A percentile compares a stretch with the other conserved stretches of the same genome.
phyloP scores from a whole-genome alignment of 768 basidiomycete genomes.

The Lyophyllum decastes region DNA sequence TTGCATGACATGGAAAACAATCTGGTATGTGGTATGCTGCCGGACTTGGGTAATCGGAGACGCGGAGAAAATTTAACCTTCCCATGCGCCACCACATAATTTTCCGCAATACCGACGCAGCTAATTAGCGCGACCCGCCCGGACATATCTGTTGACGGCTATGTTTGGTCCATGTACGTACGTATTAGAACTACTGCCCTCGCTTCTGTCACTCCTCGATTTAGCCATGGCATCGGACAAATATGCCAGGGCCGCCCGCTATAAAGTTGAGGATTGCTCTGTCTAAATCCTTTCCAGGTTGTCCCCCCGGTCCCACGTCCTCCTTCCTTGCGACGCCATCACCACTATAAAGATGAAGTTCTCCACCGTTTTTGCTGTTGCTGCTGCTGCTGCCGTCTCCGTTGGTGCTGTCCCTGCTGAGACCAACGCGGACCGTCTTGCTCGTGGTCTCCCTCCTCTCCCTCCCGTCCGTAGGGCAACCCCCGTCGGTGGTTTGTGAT shows the following conservation, averaged over 20 bases:
- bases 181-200: constrained; percentile 14
- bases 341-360: constrained; percentile 40
- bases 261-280: constrained; percentile 6
- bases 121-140: background rate
- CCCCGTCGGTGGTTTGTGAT: constrained; percentile 30
- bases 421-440: constrained; percentile 53
- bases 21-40: no score
- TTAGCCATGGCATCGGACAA: constrained; percentile 5
- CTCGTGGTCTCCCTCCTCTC: constrained; percentile 52
- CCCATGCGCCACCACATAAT: constrained; percentile 11
- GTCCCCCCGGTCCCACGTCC: constrained; percentile 12
- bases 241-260: constrained; percentile 1
- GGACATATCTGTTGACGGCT: background rate
- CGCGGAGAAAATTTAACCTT: background rate
- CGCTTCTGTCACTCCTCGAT: constrained; percentile 14
- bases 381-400: constrained; percentile 36
- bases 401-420: constrained; percentile 38
- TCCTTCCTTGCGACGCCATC: constrained; percentile 13
- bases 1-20: background rate
- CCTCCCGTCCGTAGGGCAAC: constrained; percentile 44
- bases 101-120: background rate
- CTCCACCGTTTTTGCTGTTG: constrained; percentile 36
- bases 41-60: no score
- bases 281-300: constrained; percentile 2
- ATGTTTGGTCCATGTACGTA: constrained; percentile 2